phyloP scores from a whole-genome alignment of 345 rosid genomes.

The Acer campestre region DNA sequence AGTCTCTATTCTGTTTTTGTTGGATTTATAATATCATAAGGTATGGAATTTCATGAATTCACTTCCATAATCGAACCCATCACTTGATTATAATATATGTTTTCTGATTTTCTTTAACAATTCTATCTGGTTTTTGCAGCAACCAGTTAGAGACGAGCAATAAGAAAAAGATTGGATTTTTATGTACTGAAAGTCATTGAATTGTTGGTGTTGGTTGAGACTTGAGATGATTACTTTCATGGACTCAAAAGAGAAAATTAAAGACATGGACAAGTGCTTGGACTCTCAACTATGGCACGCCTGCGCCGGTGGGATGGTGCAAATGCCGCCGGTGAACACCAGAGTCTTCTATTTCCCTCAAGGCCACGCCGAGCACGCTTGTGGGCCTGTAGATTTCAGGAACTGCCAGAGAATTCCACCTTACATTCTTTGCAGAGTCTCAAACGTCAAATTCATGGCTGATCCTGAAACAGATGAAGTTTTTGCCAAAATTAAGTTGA shows the following conservation, averaged over 20 bases:
- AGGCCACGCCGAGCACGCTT: conserved; percentile 76
- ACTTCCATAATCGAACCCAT: neutral
- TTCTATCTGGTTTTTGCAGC: conserved; percentile 25
- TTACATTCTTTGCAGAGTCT: conserved; percentile 48
- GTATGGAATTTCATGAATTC: conserved; percentile 27
- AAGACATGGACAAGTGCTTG: conserved; percentile 56
- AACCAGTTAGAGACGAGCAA: conserved; percentile 3
- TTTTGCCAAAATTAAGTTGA: conserved; percentile 53
- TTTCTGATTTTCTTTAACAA: neutral
- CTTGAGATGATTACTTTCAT: conserved; percentile 67
- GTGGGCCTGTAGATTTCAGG: conserved; percentile 51
- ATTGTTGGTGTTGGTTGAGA: conserved; percentile 26
- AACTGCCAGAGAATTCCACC: conserved; percentile 47
- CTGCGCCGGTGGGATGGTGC: conserved; percentile 86
- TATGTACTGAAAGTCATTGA: neutral
- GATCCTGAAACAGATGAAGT: conserved; percentile 75
- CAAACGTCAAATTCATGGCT: conserved; percentile 64
- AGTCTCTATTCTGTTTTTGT: conserved; percentile 19
- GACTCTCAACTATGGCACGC: conserved; percentile 85
- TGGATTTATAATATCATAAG: conserved; percentile 28
- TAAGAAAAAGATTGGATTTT: neutral
- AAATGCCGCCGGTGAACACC: conserved; percentile 57
- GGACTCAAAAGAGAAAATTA: conserved; percentile 61
- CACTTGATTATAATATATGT: neutral
- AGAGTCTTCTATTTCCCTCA: conserved; percentile 73